phyloP scores from a whole-genome alignment of 805 yeast genomes.

The Metahyphopichia silvanorum region DNA sequence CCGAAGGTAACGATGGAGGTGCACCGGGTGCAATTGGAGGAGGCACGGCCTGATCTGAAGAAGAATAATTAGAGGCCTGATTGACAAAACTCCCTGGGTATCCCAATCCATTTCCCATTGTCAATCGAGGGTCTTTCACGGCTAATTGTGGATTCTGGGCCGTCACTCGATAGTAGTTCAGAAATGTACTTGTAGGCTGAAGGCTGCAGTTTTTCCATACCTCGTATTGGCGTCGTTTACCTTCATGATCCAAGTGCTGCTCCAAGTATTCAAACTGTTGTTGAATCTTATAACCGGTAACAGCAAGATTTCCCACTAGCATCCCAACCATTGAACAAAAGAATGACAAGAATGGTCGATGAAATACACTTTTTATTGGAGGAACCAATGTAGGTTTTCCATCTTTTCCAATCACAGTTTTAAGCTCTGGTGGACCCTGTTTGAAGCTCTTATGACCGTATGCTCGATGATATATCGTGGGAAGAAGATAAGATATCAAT shows the following conservation, averaged over 20 bases:
- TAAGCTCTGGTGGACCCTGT: not conserved
- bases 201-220: conserved; percentile 38
- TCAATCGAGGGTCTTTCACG: conserved; percentile 62
- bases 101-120: conserved; percentile 30
- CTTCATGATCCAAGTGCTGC: conserved; percentile 7
- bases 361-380: conserved; percentile 10
- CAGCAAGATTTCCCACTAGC: conserved; percentile 22
- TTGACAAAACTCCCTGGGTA: no score
- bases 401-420: not conserved
- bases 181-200: conserved; percentile 33
- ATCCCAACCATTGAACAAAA: conserved; percentile 20
- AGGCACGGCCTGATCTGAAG: no score
- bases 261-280: conserved; percentile 14
- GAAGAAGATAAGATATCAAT: conserved; percentile 23
- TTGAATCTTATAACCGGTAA: conserved; percentile 19
- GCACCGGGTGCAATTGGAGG: no score
- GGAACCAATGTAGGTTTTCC: conserved; percentile 4
- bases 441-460: conserved; percentile 1
- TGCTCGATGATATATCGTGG: conserved; percentile 22
- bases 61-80: no score
- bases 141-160: conserved; percentile 48
- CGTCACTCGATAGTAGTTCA: conserved; percentile 49
- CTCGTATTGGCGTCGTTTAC: conserved; percentile 13
- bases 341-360: conserved; percentile 32
- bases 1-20: no score